Evolutionary conservation across 495 filamentous ascomycete genomes (phyloP).

Genomic region (Aspergillus ellipticus): DNA sequence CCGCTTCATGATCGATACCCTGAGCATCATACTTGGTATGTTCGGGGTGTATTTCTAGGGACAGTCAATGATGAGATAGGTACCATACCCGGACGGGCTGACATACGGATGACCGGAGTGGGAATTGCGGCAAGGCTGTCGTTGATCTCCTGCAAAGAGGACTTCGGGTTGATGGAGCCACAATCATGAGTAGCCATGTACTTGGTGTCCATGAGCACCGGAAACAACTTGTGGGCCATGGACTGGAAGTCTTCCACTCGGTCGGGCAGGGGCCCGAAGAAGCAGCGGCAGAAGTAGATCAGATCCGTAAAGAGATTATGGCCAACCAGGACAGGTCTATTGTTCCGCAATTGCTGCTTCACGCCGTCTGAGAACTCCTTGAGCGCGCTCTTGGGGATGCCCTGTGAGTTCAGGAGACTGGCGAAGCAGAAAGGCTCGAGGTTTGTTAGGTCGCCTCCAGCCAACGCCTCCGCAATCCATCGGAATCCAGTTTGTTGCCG

Average conservation of each 20-base stretch:
- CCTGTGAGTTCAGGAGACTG: conserved; percentile 24
- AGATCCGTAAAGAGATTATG: conserved; percentile 79
- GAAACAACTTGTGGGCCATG: conserved; percentile 56
- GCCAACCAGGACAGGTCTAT: conserved; percentile 58
- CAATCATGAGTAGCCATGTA: conserved; percentile 61
- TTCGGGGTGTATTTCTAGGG: conserved; percentile 28
- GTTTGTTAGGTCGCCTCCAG: conserved; percentile 51
- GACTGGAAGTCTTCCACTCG: conserved; percentile 57
- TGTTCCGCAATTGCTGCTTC: conserved; percentile 41
- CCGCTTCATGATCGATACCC: conserved; percentile 59
- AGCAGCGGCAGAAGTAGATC: conserved; percentile 65
- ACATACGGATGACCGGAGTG: conserved; percentile 46
- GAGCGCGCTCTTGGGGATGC: conserved; percentile 36
- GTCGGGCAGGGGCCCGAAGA: conserved; percentile 63
- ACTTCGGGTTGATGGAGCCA: conserved; percentile 45
- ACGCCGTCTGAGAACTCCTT: conserved; percentile 23
- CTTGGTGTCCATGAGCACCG: conserved; percentile 72
- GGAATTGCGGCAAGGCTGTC: conserved; percentile 32
- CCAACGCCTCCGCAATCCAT: conserved; percentile 67
- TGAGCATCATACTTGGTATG: conserved; percentile 47
- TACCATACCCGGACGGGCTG: not conserved
- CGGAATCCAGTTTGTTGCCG: conserved; percentile 56
- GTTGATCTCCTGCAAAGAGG: conserved; percentile 51
- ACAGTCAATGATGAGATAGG: not conserved
- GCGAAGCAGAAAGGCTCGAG: conserved; percentile 45